Conservation (phyloP, 148 eudicot species). For the Persicaria tinctoria region DNA sequence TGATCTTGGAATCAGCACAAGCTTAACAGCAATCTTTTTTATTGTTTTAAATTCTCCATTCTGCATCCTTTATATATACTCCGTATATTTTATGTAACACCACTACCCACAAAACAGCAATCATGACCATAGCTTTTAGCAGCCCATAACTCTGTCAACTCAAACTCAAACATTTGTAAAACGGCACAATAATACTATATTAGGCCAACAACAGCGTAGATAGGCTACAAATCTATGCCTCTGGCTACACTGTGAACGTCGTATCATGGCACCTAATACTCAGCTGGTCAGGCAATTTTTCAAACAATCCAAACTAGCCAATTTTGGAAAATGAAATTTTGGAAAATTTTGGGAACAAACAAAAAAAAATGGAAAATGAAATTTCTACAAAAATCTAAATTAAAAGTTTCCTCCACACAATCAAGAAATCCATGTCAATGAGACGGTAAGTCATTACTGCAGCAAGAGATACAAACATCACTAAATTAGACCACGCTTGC, state of each 20-base stretch:
- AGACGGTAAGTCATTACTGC: neutral
- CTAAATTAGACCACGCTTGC: neutral
- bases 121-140: neutral
- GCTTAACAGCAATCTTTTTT: neutral
- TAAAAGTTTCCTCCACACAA: neutral
- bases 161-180: neutral
- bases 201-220: neutral
- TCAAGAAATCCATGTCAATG: neutral
- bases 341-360: too few relatives aligned
- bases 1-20: neutral
- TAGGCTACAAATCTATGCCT: neutral
- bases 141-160: neutral
- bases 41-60: neutral
- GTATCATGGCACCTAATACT: neutral
- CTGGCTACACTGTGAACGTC: neutral
- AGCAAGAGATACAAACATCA: slow-evolving; percentile 1
- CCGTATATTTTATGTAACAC: neutral
- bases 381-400: neutral
- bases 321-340: neutral
- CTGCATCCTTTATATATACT: neutral
- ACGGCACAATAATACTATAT: neutral
- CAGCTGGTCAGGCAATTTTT: neutral
- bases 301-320: neutral
- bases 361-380: neutral
- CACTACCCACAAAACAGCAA: neutral